Evolutionary conservation across 2,329 filamentous ascomycete species (phyloP), one percentile per base, ranked within the genome.

Genomic region (Lizonia empirigonia): DNA sequence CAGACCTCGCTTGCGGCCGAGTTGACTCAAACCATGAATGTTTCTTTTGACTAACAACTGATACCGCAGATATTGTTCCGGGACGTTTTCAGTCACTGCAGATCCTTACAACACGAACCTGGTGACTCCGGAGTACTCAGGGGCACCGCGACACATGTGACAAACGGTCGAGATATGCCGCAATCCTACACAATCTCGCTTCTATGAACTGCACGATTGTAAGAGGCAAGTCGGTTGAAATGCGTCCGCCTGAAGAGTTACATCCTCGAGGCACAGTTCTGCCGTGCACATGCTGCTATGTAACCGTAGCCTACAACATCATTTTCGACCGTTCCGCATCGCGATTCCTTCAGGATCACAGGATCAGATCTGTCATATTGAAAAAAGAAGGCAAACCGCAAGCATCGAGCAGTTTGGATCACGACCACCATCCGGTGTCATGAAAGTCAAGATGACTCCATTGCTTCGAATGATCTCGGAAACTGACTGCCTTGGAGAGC

Each of bases 1-100:
- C 39, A 38, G 34, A 34, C 34, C 40, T 57, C 59, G 55, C 51
- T 36, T 46, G 46, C 29, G 24, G 46, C 56, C 58, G 59, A 55
- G 33, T 30, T 51, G 47, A 35, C 12, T 50, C 48, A 32, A 27
- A 44, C 16, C n/a, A 37, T 59, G 54, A 59, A 27, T 59, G 33
- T 41, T 44, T 22, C 22, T 27, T 16, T 50, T 62, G 53, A 56
- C 51, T 59, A 58, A 59, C 10, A 35, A 33, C 32, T 53, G 47
- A 55, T 58, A 54, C 33, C 40, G 40, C 40, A 40, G 50, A 53
- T 53, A 49, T 45, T 7, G 26, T 42, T 34, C 37, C 33, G 35
- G 33, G 33, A 20, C n/a, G 20, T 26, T 46, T 36, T 8, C 24
- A 40, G 24, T 22, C 39, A 16, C 6, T 36, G 32, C 22, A 46